Conservation (phyloP, 352 stramenopile genomes). For the Globisporangium mamillatum region DNA sequence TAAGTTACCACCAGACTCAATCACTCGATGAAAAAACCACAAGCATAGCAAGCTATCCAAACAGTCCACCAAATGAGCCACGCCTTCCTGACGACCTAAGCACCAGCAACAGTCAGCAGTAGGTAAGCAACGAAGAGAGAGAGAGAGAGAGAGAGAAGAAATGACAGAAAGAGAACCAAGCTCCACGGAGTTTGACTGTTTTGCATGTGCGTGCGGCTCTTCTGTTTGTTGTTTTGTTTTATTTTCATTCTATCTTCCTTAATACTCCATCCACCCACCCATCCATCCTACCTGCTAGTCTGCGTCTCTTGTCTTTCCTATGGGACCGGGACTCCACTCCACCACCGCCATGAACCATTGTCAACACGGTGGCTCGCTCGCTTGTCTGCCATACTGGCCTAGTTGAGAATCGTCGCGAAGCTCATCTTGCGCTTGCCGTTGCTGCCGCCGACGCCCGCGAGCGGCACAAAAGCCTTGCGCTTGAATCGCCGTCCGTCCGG, state of each 20-base stretch:
- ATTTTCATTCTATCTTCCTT: constrained; percentile 6
- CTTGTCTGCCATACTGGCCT: constrained; percentile 14
- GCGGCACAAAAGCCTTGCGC: constrained; percentile 67
- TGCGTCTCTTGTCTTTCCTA: neutral
- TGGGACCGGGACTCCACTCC: neutral
- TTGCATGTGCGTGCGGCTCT: neutral
- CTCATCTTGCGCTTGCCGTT: constrained; percentile 85
- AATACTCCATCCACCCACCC: neutral
- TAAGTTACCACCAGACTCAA: too few species aligned
- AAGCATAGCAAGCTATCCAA: too few species aligned
- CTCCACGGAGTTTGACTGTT: neutral
- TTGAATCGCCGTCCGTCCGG: constrained; percentile 40
- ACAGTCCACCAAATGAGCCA: neutral
- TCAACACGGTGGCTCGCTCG: neutral
- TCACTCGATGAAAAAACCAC: too few species aligned
- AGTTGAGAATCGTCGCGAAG: constrained; percentile 87
- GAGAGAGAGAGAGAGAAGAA: constrained; percentile 6
- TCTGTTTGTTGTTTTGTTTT: constrained; percentile 1
- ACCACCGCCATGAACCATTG: neutral
- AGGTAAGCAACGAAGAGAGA: neutral
- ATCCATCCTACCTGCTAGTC: neutral
- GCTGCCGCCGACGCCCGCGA: constrained; percentile 35
- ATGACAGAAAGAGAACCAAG: neutral
- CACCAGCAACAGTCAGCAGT: neutral
- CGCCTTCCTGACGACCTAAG: neutral